Evolutionary conservation across 306 rosid genomes (phyloP).

Genomic region (Hippophae rhamnoides): DNA sequence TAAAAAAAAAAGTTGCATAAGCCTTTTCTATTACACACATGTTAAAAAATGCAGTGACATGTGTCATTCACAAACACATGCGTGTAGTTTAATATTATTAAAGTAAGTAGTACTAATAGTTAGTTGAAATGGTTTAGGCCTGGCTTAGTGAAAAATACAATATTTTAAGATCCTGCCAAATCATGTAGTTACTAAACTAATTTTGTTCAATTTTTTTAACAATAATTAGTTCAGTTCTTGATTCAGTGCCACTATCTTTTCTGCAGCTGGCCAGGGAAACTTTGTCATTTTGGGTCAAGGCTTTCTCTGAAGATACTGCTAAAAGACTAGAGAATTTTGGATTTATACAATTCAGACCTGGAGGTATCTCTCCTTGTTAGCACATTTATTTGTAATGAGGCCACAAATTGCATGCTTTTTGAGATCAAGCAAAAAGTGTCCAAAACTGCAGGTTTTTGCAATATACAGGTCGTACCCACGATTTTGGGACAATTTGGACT

Average conservation of each 20-base stretch:
- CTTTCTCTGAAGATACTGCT: constrained; percentile 97
- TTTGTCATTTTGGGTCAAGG: constrained; percentile 97
- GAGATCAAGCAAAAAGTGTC: background rate
- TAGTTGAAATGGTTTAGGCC: too few species aligned
- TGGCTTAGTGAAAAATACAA: too few species aligned
- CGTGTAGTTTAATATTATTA: too few species aligned
- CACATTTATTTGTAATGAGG: background rate
- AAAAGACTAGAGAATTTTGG: constrained; percentile 97
- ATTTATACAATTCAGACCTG: constrained; percentile 96
- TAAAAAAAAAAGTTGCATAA: background rate
- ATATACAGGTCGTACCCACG: too few species aligned
- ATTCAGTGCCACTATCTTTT: constrained; percentile 6
- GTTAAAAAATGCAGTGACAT: too few species aligned
- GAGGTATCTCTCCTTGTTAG: constrained; percentile 53
- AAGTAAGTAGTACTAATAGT: too few species aligned
- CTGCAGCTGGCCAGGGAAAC: constrained; percentile 95
- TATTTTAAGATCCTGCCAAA: too few species aligned
- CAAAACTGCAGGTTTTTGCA: background rate
- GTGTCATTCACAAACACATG: too few species aligned
- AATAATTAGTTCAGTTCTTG: background rate
- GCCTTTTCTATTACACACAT: background rate
- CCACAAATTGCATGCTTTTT: background rate
- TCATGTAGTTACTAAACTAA: too few species aligned
- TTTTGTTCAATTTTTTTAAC: too few species aligned
- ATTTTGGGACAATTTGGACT: too few species aligned